Evolutionary conservation across 2,329 filamentous ascomycete genomes (phyloP).

Genomic region (Phialophora macrospora): DNA sequence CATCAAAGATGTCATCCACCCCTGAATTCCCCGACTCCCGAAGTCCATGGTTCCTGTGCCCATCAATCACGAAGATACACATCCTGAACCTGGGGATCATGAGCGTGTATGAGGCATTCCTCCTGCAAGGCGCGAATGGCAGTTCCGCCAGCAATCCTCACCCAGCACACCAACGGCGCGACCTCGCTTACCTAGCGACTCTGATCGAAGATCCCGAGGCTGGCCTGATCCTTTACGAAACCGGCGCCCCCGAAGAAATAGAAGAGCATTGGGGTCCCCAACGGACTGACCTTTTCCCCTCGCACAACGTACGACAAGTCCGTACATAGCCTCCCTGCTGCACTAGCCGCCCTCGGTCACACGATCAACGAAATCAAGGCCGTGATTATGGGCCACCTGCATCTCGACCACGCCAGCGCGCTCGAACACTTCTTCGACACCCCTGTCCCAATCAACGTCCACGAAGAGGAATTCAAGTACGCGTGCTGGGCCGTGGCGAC

Average conservation of each 20-base stretch:
- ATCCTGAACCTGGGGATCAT: not conserved
- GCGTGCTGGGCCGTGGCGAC: slow-evolving; percentile 8
- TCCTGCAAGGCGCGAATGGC: not conserved
- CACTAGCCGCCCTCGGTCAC: not conserved
- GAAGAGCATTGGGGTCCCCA: slow-evolving; percentile 13
- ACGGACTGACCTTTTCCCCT: not conserved
- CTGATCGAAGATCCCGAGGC: slow-evolving; percentile 14
- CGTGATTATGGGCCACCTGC: slow-evolving; percentile 14
- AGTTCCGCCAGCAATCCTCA: slow-evolving; percentile 16
- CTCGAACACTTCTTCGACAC: slow-evolving; percentile 13
- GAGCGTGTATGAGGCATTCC: slow-evolving; percentile 1
- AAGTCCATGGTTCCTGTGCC: not conserved
- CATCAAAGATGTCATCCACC: not conserved
- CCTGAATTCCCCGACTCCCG: not conserved
- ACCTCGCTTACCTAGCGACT: slow-evolving; percentile 1
- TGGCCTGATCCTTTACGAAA: slow-evolving; percentile 14
- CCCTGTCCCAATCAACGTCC: slow-evolving; percentile 12
- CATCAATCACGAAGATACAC: not conserved
- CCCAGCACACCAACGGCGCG: not conserved
- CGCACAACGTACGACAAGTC: slow-evolving; percentile 8
- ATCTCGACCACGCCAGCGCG: slow-evolving; percentile 4
- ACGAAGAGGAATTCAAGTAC: slow-evolving; percentile 5
- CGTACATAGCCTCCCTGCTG: not conserved
- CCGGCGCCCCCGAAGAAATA: slow-evolving; percentile 13
- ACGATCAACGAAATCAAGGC: slow-evolving; percentile 13